phyloP scores from a whole-genome alignment of 345 rosid genomes.

The Salix viminalis region DNA sequence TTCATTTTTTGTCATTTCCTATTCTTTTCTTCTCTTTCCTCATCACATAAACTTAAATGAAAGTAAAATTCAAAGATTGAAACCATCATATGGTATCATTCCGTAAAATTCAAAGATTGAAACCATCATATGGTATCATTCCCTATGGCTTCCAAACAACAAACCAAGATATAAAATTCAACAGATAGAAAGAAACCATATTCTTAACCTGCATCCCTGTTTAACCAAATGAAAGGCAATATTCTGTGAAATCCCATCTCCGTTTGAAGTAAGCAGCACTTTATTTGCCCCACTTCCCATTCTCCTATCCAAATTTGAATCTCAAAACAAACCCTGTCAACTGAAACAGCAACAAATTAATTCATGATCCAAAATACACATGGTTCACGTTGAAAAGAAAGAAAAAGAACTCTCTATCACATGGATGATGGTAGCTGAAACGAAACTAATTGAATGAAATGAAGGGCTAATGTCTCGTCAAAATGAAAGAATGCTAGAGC shows the following conservation, averaged over 20 bases:
- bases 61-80: too few relatives aligned
- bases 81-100: not conserved
- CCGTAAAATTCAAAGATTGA: not conserved
- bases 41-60: too few relatives aligned
- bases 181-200: not conserved
- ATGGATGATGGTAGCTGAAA: not conserved
- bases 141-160: not conserved
- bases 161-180: not conserved
- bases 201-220: slow-evolving; percentile 69
- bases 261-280: slow-evolving; percentile 74
- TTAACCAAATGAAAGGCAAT: slow-evolving; percentile 70
- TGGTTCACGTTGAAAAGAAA: not conserved
- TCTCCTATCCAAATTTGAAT: not conserved
- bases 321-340: not conserved
- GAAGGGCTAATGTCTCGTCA: not conserved
- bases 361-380: not conserved
- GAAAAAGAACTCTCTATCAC: not conserved
- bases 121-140: not conserved
- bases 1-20: not conserved
- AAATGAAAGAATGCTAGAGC: not conserved
- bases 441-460: not conserved
- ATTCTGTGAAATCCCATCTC: slow-evolving; percentile 62
- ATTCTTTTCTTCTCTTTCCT: too few relatives aligned
- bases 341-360: not conserved
- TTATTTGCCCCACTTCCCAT: slow-evolving; percentile 56